Evolutionary conservation across 2,329 filamentous ascomycete species (phyloP).

Genomic region (Lecanoromycetidae sp.): DNA sequence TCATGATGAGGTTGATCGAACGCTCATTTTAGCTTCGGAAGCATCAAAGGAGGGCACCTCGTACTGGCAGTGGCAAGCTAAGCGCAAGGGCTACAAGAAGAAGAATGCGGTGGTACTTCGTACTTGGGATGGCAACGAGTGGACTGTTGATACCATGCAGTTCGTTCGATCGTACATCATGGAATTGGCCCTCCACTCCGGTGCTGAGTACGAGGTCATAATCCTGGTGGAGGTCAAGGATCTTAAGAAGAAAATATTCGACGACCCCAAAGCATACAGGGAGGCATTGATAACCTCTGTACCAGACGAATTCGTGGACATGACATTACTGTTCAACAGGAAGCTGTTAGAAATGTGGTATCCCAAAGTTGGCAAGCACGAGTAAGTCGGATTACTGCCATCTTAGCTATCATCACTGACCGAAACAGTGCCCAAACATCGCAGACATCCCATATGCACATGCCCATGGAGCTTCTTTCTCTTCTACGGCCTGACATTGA

Average conservation of each 20-base stretch:
- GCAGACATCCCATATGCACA: conserved; percentile 1
- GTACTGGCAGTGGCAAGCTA: conserved; percentile 11
- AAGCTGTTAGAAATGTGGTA: conserved; percentile 37
- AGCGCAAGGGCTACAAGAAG: conserved; percentile 24
- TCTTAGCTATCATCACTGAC: neutral
- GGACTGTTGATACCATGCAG: conserved; percentile 67
- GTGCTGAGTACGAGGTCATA: conserved; percentile 77
- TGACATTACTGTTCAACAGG: conserved; percentile 64
- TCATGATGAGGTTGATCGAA: neutral
- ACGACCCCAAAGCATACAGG: conserved; percentile 53
- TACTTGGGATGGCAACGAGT: conserved; percentile 69
- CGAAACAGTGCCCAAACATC: neutral
- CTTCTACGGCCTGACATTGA: conserved; percentile 48
- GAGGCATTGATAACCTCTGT: conserved; percentile 50
- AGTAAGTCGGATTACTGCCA: neutral
- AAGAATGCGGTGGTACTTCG: conserved; percentile 71
- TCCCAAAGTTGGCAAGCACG: conserved; percentile 23
- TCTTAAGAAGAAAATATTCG: conserved; percentile 62
- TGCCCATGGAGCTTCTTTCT: conserved; percentile 46
- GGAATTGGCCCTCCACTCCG: conserved; percentile 67
- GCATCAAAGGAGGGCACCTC: neutral
- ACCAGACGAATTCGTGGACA: conserved; percentile 56
- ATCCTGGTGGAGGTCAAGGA: conserved; percentile 78
- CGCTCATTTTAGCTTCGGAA: conserved; percentile 5
- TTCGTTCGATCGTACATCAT: conserved; percentile 74